Evolutionary conservation across 331 rosid genomes (phyloP).

Genomic region (Quercus lobata): DNA sequence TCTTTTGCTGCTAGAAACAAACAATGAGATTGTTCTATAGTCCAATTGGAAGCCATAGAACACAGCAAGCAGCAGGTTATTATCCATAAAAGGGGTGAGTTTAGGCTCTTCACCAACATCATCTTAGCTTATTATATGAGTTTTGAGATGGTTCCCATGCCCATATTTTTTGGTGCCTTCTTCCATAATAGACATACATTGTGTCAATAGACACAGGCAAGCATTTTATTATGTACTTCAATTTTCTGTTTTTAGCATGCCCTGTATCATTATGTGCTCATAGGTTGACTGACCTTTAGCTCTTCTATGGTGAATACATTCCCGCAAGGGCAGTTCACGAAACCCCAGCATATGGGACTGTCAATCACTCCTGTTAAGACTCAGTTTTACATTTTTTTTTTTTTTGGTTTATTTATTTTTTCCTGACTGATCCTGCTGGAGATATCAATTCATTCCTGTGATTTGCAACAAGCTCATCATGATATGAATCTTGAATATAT

Average conservation of each 20-base stretch:
- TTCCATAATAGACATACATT: neutral
- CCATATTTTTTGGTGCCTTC: neutral
- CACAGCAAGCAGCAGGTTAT: conserved; percentile 6
- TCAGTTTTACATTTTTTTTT: neutral
- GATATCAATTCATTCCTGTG: no score
- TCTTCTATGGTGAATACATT: no score
- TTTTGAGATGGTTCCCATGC: neutral
- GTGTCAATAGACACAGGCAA: neutral
- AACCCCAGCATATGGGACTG: no score
- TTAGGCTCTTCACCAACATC: neutral
- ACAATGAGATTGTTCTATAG: neutral
- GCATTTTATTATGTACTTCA: neutral
- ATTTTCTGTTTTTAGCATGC: neutral
- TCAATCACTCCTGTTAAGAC: no score
- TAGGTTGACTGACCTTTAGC: neutral
- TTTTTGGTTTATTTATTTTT: neutral
- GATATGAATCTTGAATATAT: neutral
- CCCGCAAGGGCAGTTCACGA: no score
- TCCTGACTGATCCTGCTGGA: neutral
- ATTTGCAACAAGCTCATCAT: no score
- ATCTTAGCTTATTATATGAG: neutral
- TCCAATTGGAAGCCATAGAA: conserved; percentile 3
- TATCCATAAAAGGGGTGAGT: neutral
- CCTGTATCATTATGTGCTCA: neutral
- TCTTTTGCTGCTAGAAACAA: conserved; percentile 16